Evolutionary conservation across 805 yeast genomes (phyloP), one percentile per base, ranked within the genome.

Genomic region (Hanseniaspora pseudoguilliermondii): DNA sequence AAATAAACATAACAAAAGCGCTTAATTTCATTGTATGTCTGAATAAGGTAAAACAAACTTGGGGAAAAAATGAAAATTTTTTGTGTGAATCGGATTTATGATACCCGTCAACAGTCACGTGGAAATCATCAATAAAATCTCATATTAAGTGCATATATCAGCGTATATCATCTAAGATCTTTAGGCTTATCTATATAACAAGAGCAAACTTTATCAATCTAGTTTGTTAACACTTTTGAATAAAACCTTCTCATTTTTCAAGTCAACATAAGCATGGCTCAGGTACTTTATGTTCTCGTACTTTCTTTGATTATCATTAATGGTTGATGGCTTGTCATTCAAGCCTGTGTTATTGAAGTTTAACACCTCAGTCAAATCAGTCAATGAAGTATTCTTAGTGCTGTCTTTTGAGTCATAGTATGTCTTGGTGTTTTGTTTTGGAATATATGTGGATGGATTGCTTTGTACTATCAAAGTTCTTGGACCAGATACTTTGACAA

Each of bases 381-480:
- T 29, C 10, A 46, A 11, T 18, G 51, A 10, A 10, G 48, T 21
- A 13, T 54, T 49, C 11, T 51, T 59, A 40, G 55, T 50, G 6
- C 52, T 44, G 16, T 36, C 36, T 39, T 60, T 51, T 29, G 42
- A 36, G 18, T 52, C 32, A 8, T 42, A 29, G 15, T 42, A 29
- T 13, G 59, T 49, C 43, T 54, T 49, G 34, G 34, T 40, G 16
- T 18, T 29, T 32, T 55, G 36, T 23, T 43, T 49, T 54, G 59
- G 47, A 51, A 40, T 32, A 47, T 47, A 44, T 15, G 41, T 49
- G 11, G 48, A 27, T 20, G 50, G 46, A 38, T 55, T 55, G 49
- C 62, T 66, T 58, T 69, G 72, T 1, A 69, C 60, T n/a, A 68
- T 56, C 10, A 69, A 34, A 9, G 64, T 60, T 60, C 72, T 65